Evolutionary conservation across 495 filamentous ascomycete genomes (phyloP).

Genomic region (Rhizodiscina lignyota): DNA sequence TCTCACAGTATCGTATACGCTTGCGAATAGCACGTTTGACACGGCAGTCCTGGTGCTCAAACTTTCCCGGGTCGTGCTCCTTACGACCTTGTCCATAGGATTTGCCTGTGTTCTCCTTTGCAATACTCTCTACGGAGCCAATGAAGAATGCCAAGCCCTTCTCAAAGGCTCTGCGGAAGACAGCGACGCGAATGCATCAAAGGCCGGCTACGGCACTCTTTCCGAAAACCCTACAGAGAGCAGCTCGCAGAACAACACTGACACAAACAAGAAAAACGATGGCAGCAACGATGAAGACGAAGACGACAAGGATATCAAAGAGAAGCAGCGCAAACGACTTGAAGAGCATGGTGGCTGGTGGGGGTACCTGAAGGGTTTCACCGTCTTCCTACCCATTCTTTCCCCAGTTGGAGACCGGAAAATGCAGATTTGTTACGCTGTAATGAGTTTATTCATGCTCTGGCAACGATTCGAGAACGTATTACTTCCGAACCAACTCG

Average conservation of each 20-base stretch:
- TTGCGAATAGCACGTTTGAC: not conserved
- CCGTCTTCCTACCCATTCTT: constrained; percentile 21
- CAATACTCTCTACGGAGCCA: not conserved
- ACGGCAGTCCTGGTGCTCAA: not conserved
- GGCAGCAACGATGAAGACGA: constrained; percentile 7
- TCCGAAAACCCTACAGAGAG: not conserved
- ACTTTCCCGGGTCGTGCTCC: not conserved
- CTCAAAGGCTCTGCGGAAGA: not conserved
- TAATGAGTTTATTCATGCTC: constrained; percentile 10
- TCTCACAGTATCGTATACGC: not conserved
- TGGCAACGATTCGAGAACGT: constrained; percentile 17
- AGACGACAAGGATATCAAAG: constrained; percentile 12
- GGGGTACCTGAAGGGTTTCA: constrained; percentile 18
- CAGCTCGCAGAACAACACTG: not conserved
- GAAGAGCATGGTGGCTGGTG: constrained; percentile 20
- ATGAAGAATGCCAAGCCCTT: constrained; percentile 3
- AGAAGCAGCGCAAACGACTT: constrained; percentile 17
- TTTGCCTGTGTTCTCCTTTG: not conserved
- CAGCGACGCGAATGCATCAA: not conserved
- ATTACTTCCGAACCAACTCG: constrained; percentile 17
- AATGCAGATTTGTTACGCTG: constrained; percentile 13
- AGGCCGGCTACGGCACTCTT: not conserved
- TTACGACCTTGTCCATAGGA: not conserved
- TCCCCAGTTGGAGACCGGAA: constrained; percentile 15
- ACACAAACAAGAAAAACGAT: constrained; percentile 1